These are phyloP conservation scores for Stereocaulon alpinum DNA, from an alignment of 495 filamentous ascomycete species.

Conservation along the genomic window DNA sequence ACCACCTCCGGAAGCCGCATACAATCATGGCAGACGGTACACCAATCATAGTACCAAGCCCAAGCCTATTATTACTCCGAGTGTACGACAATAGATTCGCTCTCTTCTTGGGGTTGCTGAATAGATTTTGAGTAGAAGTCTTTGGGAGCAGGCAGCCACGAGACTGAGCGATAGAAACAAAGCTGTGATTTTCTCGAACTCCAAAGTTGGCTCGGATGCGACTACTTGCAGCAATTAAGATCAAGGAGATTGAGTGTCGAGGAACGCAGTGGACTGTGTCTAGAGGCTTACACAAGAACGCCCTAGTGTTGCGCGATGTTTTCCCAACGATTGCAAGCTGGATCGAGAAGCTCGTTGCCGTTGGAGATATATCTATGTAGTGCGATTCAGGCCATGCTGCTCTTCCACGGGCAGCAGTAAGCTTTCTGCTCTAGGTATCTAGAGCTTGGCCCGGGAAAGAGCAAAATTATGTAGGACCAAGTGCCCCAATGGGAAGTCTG, in stretches of 20 bases:
- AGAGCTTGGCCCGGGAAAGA: background rate
- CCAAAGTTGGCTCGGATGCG: background rate
- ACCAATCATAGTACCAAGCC: no score
- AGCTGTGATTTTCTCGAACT: background rate
- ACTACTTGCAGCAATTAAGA: background rate
- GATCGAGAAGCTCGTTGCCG: conserved; percentile 6
- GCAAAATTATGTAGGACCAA: background rate
- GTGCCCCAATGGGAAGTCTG: no score
- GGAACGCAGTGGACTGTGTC: background rate
- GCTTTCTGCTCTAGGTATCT: conserved; percentile 31
- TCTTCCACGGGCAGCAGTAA: conserved; percentile 36
- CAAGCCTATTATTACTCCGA: no score
- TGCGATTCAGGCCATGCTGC: conserved; percentile 35
- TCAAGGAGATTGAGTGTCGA: background rate
- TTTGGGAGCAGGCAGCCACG: background rate
- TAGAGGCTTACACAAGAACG: background rate
- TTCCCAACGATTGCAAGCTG: conserved; percentile 24
- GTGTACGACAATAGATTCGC: no score
- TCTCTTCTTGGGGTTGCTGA: no score
- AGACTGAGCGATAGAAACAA: background rate
- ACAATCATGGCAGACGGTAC: no score
- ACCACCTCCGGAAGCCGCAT: no score
- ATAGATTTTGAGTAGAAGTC: background rate
- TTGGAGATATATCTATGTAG: conserved; percentile 32
- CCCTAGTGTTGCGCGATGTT: conserved; percentile 22